Conservation (phyloP, 345 rosid species). For the Lepidium aucheri region DNA sequence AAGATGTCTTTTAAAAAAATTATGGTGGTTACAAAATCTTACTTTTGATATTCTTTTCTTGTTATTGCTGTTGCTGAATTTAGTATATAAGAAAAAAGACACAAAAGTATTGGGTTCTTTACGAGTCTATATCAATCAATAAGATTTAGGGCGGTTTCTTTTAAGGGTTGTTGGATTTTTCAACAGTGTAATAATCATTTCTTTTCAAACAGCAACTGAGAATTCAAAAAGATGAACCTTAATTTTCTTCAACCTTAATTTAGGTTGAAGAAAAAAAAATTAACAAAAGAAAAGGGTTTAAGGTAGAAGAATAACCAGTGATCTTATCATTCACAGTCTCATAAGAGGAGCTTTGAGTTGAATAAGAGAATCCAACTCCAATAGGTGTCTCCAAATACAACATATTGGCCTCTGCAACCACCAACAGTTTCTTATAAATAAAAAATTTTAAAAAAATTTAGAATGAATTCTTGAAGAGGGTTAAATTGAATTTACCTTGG, state of each 20-base stretch:
- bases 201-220: neutral
- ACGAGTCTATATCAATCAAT: slow-evolving; percentile 7
- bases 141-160: neutral
- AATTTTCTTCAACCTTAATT: too few relatives aligned
- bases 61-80: neutral
- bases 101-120: slow-evolving; percentile 1
- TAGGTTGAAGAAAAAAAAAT: neutral
- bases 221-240: neutral
- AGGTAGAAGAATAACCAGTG: slow-evolving; percentile 43
- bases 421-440: neutral
- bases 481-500: slow-evolving; percentile 34
- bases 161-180: neutral
- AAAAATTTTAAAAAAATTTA: neutral
- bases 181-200: neutral
- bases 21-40: slow-evolving; percentile 10
- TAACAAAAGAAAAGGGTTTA: neutral
- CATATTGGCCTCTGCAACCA: slow-evolving; percentile 80
- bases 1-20: neutral
- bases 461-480: neutral
- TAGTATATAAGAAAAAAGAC: slow-evolving; percentile 2
- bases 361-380: slow-evolving; percentile 97
- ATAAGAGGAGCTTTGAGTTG: slow-evolving; percentile 52
- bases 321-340: slow-evolving; percentile 65
- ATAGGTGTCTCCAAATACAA: slow-evolving; percentile 84
- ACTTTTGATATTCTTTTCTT: neutral